phyloP scores from a whole-genome alignment of 805 yeast species.

The Pichia scutulata region DNA sequence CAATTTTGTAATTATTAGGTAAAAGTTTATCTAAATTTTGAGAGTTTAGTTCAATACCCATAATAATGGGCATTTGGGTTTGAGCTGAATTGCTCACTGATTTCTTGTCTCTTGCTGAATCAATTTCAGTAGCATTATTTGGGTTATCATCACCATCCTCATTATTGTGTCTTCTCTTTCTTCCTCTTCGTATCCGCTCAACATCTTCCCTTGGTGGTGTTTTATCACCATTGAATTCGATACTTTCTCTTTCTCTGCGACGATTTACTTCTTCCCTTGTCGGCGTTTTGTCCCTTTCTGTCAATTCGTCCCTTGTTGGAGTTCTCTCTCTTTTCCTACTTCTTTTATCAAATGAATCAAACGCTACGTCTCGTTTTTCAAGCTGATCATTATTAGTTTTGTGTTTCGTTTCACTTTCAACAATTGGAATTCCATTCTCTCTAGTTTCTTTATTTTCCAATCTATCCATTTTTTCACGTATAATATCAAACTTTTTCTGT shows the following conservation, averaged over 20 bases:
- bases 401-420: neutral
- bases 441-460: neutral
- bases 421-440: neutral
- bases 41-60: conserved; percentile 35
- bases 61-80: conserved; percentile 21
- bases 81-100: neutral
- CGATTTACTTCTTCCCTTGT: conserved; percentile 27
- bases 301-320: conserved; percentile 32
- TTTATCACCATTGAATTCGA: conserved; percentile 12
- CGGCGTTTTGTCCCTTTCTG: conserved; percentile 37
- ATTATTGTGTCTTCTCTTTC: conserved; percentile 5
- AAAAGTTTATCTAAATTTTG: conserved; percentile 40
- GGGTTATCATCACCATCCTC: conserved; percentile 18
- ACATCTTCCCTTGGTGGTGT: conserved; percentile 15
- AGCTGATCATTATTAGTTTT: no score
- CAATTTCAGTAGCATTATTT: neutral
- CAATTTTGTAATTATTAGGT: conserved; percentile 42
- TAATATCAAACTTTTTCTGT: conserved; percentile 12
- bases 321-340: conserved; percentile 29
- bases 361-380: neutral
- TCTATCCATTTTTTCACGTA: neutral
- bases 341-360: neutral
- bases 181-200: conserved; percentile 6
- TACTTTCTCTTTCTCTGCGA: conserved; percentile 28
- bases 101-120: neutral